phyloP scores from a whole-genome alignment of 495 filamentous ascomycete species.

The Chaetomidium leptoderma region DNA sequence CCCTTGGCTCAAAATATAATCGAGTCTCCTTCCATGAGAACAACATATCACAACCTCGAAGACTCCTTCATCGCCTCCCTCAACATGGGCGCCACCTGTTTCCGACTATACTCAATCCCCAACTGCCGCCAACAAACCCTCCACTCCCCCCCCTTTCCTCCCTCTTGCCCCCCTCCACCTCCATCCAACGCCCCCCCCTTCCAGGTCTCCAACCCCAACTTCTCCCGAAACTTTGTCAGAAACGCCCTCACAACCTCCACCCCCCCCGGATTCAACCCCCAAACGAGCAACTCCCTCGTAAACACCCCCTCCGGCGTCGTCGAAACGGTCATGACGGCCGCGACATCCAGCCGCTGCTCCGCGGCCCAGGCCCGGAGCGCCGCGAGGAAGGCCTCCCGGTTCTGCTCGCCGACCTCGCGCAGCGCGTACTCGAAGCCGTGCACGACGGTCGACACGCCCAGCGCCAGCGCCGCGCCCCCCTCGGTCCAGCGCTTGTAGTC shows the following conservation, averaged over 20 bases:
- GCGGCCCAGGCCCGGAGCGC: constrained; percentile 50
- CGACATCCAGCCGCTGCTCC: constrained; percentile 58
- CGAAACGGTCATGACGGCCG: constrained; percentile 73
- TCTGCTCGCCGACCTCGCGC: constrained; percentile 48
- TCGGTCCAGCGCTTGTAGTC: constrained; percentile 93
- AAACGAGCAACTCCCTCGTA: constrained; percentile 68
- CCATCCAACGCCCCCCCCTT: constrained; percentile 42
- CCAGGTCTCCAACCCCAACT: constrained; percentile 58
- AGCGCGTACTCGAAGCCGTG: constrained; percentile 61
- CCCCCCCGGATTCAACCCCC: constrained; percentile 47
- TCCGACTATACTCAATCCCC: constrained; percentile 66
- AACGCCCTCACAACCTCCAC: constrained; percentile 53
- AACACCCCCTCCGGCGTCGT: constrained; percentile 55
- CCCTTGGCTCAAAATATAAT: background rate
- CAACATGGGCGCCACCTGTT: constrained; percentile 83
- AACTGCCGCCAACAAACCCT: constrained; percentile 64
- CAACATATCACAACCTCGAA: constrained; percentile 24
- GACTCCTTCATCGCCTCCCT: constrained; percentile 56
- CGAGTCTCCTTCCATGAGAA: background rate
- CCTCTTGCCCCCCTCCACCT: constrained; percentile 35
- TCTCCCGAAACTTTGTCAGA: constrained; percentile 38
- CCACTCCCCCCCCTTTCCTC: constrained; percentile 39
- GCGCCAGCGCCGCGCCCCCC: constrained; percentile 39
- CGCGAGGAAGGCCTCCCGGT: constrained; percentile 24
- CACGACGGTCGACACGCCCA: constrained; percentile 75